Conservation (phyloP, 306 rosid species). For the Dicorynia guianensis region DNA sequence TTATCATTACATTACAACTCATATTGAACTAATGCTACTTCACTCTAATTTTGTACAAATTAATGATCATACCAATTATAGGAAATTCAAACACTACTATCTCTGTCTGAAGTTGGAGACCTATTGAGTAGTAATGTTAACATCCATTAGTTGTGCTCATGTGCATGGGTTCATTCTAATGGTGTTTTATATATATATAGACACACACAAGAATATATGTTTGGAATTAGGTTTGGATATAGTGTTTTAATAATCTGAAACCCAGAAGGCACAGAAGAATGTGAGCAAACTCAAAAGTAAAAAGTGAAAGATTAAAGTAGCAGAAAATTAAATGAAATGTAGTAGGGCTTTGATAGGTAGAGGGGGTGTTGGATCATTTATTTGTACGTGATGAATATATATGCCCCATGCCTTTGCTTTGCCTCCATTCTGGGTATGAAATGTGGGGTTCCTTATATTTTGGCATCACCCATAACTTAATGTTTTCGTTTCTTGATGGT, state of each 20-base stretch:
- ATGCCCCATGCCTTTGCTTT: background rate
- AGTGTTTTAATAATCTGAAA: background rate
- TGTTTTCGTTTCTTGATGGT: slow-evolving; percentile 15
- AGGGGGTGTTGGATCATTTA: slow-evolving; percentile 56
- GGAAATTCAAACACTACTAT: too few relatives aligned
- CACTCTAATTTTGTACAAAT: too few relatives aligned
- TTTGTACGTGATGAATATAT: slow-evolving; percentile 12
- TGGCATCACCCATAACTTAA: slow-evolving; percentile 30
- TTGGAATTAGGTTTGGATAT: too few relatives aligned
- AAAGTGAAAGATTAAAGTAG: slow-evolving; percentile 38
- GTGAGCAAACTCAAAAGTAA: slow-evolving; percentile 38
- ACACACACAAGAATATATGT: too few relatives aligned
- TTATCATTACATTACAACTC: too few relatives aligned
- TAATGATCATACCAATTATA: too few relatives aligned
- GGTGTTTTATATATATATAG: too few relatives aligned
- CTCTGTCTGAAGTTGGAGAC: too few relatives aligned
- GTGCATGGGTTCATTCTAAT: too few relatives aligned
- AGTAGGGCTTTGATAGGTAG: slow-evolving; percentile 37
- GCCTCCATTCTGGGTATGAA: slow-evolving; percentile 34
- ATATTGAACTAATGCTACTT: too few relatives aligned
- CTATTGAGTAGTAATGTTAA: too few relatives aligned
- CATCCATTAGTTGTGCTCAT: too few relatives aligned
- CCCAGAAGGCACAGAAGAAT: slow-evolving; percentile 35
- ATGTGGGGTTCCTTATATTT: slow-evolving; percentile 40
- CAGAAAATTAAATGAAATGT: slow-evolving; percentile 49